phyloP scores from a whole-genome alignment of 768 basidiomycete species.

The Rhodotorula kratochvilovae region DNA sequence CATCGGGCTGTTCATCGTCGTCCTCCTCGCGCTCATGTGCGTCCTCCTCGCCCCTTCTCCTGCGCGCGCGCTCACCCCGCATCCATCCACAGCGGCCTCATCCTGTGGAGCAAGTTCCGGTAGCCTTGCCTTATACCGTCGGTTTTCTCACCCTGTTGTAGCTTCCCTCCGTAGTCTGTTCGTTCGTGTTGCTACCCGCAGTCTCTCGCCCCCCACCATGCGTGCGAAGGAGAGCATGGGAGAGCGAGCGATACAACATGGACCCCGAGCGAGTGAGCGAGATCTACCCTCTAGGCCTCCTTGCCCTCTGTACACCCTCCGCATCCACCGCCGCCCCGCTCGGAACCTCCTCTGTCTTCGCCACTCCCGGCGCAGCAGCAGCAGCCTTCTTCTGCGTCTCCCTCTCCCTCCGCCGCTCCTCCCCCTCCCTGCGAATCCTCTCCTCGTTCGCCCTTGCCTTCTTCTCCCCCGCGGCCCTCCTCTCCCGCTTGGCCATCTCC shows the following conservation, averaged over 20 bases:
- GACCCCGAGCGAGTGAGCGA: not conserved
- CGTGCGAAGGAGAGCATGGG: not conserved
- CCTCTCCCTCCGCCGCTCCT: not conserved
- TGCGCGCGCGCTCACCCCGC: not conserved
- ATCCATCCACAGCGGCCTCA: constrained; percentile 31
- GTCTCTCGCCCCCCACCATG: not conserved
- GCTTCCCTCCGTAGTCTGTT: not conserved
- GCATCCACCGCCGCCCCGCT: not conserved
- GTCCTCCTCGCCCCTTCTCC: not conserved
- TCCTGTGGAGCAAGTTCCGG: constrained; percentile 39
- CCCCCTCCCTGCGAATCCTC: not conserved
- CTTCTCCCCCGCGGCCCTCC: not conserved
- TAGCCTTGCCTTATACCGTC: not conserved
- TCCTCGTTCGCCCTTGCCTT: not conserved
- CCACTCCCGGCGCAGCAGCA: too few species aligned
- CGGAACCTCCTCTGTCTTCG: too few species aligned
- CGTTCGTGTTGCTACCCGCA: not conserved
- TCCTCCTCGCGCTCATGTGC: constrained; percentile 46
- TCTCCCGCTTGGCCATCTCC: not conserved
- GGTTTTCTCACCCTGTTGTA: not conserved
- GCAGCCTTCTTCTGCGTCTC: not conserved
- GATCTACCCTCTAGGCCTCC: not conserved
- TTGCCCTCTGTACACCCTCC: not conserved
- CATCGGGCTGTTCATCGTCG: constrained; percentile 47
- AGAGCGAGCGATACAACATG: not conserved